These are phyloP conservation scores for Citrullus mucosospermus DNA, from an alignment of 306 rosid species.

Conservation along the genomic window DNA sequence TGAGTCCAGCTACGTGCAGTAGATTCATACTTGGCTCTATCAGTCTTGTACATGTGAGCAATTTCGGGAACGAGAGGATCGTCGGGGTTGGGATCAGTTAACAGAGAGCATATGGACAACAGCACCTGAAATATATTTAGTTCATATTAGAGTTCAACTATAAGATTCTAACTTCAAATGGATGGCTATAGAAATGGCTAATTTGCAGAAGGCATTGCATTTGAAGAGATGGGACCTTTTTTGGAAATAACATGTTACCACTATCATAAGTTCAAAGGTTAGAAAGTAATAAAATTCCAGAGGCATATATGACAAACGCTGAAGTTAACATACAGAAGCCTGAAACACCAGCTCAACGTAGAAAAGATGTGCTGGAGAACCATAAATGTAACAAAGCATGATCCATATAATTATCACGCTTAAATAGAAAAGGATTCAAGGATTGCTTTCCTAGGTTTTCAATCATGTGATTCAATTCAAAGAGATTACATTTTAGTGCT, in stretches of 20 bases:
- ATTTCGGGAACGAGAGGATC: conserved; percentile 88
- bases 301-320: background rate
- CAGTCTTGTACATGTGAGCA: conserved; percentile 88
- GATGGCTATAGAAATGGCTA: background rate
- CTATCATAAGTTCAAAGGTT: too few species aligned
- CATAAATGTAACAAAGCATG: background rate
- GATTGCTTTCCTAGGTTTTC: background rate
- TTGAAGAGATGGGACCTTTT: too few species aligned
- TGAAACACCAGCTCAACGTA: background rate
- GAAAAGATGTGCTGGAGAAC: background rate
- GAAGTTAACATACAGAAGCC: background rate
- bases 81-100: conserved; percentile 85
- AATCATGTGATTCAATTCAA: background rate
- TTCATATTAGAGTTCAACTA: background rate
- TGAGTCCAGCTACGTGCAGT: conserved; percentile 97
- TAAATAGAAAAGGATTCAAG: background rate
- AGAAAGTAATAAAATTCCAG: background rate
- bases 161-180: background rate
- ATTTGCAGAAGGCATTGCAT: background rate
- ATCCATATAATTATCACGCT: background rate
- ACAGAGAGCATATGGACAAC: conserved; percentile 67
- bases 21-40: conserved; percentile 67
- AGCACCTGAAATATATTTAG: conserved; percentile 44
- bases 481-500: background rate
- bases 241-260: too few species aligned